Evolutionary conservation across 495 filamentous ascomycete genomes (phyloP), one percentile per base, ranked within the genome.

Genomic region (Lepidopterella palustris): DNA sequence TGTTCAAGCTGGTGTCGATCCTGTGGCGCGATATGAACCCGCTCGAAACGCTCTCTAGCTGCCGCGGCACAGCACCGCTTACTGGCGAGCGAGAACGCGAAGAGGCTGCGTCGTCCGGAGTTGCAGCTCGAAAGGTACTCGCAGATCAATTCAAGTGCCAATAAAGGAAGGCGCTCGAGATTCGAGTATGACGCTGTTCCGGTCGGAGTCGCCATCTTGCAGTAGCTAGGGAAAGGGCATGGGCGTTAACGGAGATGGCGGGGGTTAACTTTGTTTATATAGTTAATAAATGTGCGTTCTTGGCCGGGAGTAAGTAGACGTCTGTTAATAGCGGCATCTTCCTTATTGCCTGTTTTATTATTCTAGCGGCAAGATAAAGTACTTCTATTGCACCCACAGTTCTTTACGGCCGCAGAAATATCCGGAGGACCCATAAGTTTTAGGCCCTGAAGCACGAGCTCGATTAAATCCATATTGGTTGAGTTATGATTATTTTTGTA

Each of bases 21-120:
- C n/a, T 28, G 13, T 51, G 23, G 9, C 15, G 1, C 26, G 18
- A 59, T 4, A 1, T 5, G 48, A 20, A 59, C 39, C 26, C 45
- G 57, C n/a, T 45, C 29, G 20, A 59, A 59, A 13, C 57, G 57
- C 32, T 59, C 27, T 40, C 32, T 52, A 26, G 3, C 35, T 10
- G 57, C 45, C 5, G 27, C 45, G 1, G 29, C 45, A 40, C 18
- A 51, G 18, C 57, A 59, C 3, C 45, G 57, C 48, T 53, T 52
- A 18, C 57, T 59, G 1, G 47, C 25, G 3, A 32, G n/a, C 15
- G 57, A 20, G 45, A 59, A 59, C 6, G 45, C 45, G 27, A 51
- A 59, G 15, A 59, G 45, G 45, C 57, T 59, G 29, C 27, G 26
- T 1, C 28, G 45, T 27, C 23, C 15, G 20, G 57, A 53, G 31